Conservation (phyloP, 176 grass and related monocot species). For the Zoysia japonica region DNA sequence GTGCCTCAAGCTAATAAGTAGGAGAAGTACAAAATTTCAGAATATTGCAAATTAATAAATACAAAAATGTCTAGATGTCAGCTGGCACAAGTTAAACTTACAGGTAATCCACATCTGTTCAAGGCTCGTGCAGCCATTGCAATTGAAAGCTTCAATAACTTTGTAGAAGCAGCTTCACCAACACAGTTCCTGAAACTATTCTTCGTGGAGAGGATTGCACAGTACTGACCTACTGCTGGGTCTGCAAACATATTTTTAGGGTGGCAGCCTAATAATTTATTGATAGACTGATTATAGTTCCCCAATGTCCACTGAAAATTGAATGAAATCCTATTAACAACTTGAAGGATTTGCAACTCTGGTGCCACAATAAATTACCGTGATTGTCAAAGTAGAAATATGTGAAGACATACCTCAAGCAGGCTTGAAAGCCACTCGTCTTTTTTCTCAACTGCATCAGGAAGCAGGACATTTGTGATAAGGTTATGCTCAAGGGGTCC, state of each 20-base stretch:
- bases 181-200: conserved; percentile 78
- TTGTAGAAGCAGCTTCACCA: conserved; percentile 70
- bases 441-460: conserved; percentile 73
- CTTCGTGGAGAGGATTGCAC: conserved; percentile 66
- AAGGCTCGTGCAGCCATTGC: conserved; percentile 64
- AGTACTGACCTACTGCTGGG: conserved; percentile 81
- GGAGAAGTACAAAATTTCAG: conserved; percentile 38
- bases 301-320: conserved; percentile 90
- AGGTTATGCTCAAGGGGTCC: conserved; percentile 78
- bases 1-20: conserved; percentile 74
- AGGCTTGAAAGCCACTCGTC: conserved; percentile 91
- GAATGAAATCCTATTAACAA: conserved; percentile 44
- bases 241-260: conserved; percentile 57
- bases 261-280: conserved; percentile 58
- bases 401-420: conserved; percentile 65
- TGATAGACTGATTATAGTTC: conserved; percentile 67
- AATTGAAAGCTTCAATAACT: conserved; percentile 70
- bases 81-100: conserved; percentile 56
- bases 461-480: conserved; percentile 79
- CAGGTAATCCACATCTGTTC: conserved; percentile 82
- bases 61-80: conserved; percentile 22
- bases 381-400: conserved; percentile 27
- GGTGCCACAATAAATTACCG: conserved; percentile 27
- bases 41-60: conserved; percentile 37
- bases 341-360: conserved; percentile 30